Base-by-base conservation (phyloP, 495 filamentous ascomycete species). In the Patellaria atrata region DNA sequence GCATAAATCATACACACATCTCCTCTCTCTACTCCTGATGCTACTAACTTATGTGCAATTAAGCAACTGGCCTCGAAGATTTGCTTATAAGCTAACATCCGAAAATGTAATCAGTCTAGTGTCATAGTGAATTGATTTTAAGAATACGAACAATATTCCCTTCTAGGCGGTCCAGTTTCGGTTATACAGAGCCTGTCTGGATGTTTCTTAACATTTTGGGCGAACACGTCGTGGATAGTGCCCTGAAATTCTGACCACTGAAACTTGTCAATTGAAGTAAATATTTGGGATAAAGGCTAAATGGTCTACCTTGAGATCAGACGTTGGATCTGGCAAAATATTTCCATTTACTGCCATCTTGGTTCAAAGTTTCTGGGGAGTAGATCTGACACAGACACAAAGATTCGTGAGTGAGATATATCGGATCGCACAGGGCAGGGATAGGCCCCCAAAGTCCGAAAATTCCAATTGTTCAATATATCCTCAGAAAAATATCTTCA, bases 1-100 rank as follows among this genome's bases (percentile, higher is more conserved):
- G 82, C 82, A 55, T 77, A 96, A 33, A 87, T 76, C 85, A 94
- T 94, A 35, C 92, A 80, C 16, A 94, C 84, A 32, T 96, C 87
- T 9, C 82, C 86, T 36, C 73, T 64, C 24, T 77, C 63, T 33
- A 85, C 62, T 17, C 86, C 87, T 36, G 70, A 64, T 20, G 72
- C 59, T 26, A 83, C 66, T 18, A 94, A 62, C 48, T 89, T 67
- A 56, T 86, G 79, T 6, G 79, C 78, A 3, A 96, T 60, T 8
- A 72, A 65, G 49, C 92, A 91, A 8, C 81, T 78, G 1, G 78
- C 78, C 56, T 92, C 76, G 51, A 85, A 72, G 41, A 97, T 93
- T 48, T 94, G 82, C 38, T 60, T 58, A 56, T 97, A 97, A 2
- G 78, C 92, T 51, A 93, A 96, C 19, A 64, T 54, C 31, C 86